Evolutionary conservation across 306 rosid genomes (phyloP), one percentile per base, ranked within the genome.

Genomic region (Carpinus viminea): DNA sequence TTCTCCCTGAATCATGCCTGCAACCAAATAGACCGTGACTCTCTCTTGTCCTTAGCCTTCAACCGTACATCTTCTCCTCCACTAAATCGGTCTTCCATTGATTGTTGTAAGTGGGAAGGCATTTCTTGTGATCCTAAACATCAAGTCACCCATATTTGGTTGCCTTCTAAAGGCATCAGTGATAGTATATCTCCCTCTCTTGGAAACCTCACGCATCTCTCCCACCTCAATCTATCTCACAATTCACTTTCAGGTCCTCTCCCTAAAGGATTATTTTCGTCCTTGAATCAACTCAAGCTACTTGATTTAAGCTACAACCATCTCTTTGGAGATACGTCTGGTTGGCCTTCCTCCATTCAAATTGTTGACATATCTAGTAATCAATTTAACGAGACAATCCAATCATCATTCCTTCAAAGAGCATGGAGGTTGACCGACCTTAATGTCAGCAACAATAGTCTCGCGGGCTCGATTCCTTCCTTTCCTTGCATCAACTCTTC

Each of bases 291-390:
- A 3, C 79, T 75, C 34, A 7, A 57, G 48, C 17, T 75, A 7
- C 71, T 75, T 28, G 79, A 75, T 28, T 46, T 75, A 59, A 75
- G 72, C 56, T 60, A 13, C 51, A 75, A 75, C 71, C 43, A 46
- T 75, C 16, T 75, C 2, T 60, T 4, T 46, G 78, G 72, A 61
- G 56, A 65, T 38, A 18, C 53, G 0, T 17, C 68, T 38, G 21
- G 26, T 11, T 20, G 51, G 51, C 51, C 51, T 47, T 0, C 4
- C 38, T n/a, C 38, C 24, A 20, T 77, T 15, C 28, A 5, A 41
- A 15, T 36, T 1, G 8, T 77, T 28, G 74, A 68, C 17, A 66
- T 77, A 43, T 77, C 80, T 7, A 2, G 51, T 15, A 47, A 47
- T 12, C 15, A 47, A 1, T 68, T 53, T n/a, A 48, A 41, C 9